phyloP scores from a whole-genome alignment of 257 asterid genomes.

The Phtheirospermum japonicum region DNA sequence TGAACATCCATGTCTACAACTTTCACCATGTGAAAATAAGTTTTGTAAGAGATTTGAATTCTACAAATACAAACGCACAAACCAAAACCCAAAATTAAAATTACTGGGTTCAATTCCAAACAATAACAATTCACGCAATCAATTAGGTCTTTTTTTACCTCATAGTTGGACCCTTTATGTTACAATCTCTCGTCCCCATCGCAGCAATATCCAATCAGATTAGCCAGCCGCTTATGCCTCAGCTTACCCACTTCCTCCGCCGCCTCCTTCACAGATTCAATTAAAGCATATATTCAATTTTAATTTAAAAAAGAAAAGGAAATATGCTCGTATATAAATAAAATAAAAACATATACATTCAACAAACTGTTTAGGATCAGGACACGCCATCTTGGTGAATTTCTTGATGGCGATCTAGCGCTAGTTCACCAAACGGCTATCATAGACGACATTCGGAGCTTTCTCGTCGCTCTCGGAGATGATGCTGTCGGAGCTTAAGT shows the following conservation, averaged over 20 bases:
- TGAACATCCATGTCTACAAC: no score
- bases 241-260: conserved; percentile 95
- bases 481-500: conserved; percentile 78
- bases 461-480: conserved; percentile 96
- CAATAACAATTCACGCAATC: no score
- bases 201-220: conserved; percentile 94
- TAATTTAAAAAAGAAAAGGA: conserved; percentile 1
- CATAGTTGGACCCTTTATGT: no score
- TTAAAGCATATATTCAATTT: no score
- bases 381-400: conserved; percentile 88
- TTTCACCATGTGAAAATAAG: no score
- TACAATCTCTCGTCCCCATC: conserved; percentile 96
- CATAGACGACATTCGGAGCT: conserved; percentile 86
- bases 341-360: conserved; percentile 30
- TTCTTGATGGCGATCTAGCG: conserved; percentile 95
- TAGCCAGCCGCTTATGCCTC: conserved; percentile 93
- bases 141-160: no score
- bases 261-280: conserved; percentile 58
- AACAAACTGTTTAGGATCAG: conserved; percentile 92
- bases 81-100: no score
- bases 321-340: background rate
- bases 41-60: no score
- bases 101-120: no score
- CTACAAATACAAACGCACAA: no score
- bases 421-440: conserved; percentile 75